These are phyloP conservation scores for Eucalyptus tenuipes DNA, from an alignment of 345 rosid species.

Conservation along the genomic window DNA sequence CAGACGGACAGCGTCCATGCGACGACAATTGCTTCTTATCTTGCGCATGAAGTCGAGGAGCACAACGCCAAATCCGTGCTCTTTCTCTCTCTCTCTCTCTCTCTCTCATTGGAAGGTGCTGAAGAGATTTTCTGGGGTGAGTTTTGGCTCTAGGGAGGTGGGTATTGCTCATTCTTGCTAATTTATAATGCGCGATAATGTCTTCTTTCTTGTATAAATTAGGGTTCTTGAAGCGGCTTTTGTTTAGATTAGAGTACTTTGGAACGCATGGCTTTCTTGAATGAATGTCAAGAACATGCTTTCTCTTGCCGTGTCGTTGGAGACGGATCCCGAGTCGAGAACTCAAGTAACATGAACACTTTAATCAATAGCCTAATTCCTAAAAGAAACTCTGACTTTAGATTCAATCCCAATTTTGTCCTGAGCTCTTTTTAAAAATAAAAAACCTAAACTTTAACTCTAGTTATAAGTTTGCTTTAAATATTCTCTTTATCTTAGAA, in stretches of 20 bases:
- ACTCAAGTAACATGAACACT: not conserved
- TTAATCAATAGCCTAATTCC: too few relatives aligned
- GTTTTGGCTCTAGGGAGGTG: not conserved
- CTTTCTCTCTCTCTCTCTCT: not conserved
- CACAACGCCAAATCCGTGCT: not conserved
- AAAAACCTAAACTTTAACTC: not conserved
- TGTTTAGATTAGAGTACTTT: not conserved
- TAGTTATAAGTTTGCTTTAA: fast-evolving
- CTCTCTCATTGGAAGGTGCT: not conserved
- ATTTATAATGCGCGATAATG: not conserved
- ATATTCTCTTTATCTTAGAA: fast-evolving
- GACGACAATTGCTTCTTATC: not conserved
- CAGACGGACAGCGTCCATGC: not conserved
- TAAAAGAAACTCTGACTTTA: too few relatives aligned
- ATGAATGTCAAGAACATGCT: not conserved
- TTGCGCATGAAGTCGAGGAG: not conserved
- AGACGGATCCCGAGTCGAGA: not conserved
- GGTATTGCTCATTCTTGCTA: not conserved
- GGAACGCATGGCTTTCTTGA: not conserved
- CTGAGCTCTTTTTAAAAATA: fast-evolving
- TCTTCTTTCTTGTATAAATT: not conserved
- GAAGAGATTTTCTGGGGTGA: not conserved
- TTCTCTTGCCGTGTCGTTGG: not conserved
- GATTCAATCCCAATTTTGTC: too few relatives aligned
- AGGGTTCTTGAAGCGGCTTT: not conserved